A percentile compares a stretch with the other conserved stretches of the same genome.
phyloP scores from a whole-genome alignment of 1,139 yeast species.

The Sugiyamaella pinicola region DNA sequence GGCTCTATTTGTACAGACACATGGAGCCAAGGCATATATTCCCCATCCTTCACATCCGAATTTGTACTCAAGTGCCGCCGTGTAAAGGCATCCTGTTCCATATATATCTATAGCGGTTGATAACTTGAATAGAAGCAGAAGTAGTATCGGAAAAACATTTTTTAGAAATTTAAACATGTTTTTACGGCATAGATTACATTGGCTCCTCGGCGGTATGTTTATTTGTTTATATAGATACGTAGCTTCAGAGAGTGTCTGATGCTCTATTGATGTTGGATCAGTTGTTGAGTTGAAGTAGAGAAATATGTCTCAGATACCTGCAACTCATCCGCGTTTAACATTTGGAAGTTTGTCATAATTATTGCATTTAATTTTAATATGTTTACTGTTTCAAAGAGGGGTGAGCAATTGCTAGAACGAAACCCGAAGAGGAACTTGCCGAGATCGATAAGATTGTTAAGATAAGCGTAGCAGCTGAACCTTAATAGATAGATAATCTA shows the following conservation, averaged over 20 bases:
- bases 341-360: not conserved
- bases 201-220: not conserved
- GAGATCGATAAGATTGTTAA: too few relatives aligned
- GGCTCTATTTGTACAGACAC: constrained; percentile 19
- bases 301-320: not conserved
- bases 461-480: too few relatives aligned
- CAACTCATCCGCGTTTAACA: not conserved
- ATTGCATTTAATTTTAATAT: not conserved
- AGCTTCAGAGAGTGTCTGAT: not conserved
- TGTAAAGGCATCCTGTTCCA: constrained; percentile 18
- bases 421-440: too few relatives aligned
- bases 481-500: too few relatives aligned
- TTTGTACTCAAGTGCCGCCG: constrained; percentile 14
- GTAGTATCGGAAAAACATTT: not conserved
- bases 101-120: constrained; percentile 9
- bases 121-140: not conserved
- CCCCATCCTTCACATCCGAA: constrained; percentile 16
- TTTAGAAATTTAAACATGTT: not conserved
- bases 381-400: too few relatives aligned
- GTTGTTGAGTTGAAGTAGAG: not conserved
- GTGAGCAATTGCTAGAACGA: too few relatives aligned
- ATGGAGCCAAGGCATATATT: constrained; percentile 10
- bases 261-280: not conserved
- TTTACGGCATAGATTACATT: not conserved
- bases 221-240: not conserved